Evolutionary conservation across 352 stramenopile species (phyloP).

Genomic region (Thalassiosira delicatula): DNA sequence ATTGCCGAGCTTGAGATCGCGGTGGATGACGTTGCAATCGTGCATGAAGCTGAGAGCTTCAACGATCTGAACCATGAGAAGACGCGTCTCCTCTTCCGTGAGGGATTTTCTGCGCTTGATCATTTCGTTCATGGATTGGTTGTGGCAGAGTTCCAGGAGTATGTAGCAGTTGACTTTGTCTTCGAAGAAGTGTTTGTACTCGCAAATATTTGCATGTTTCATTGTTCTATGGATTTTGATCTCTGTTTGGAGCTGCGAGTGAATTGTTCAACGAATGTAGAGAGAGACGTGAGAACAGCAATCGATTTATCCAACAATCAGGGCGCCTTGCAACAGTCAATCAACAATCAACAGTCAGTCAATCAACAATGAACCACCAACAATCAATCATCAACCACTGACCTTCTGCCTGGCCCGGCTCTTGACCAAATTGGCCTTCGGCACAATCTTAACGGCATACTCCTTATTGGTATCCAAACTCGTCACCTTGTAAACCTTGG

Average conservation of each 20-base stretch:
- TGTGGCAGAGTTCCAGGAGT: conserved; percentile 95
- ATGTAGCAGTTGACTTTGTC: conserved; percentile 97
- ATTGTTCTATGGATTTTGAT: conserved; percentile 98
- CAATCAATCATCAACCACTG: conserved; percentile 53
- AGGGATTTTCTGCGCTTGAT: conserved; percentile 93
- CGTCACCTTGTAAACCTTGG: conserved; percentile 95
- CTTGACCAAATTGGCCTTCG: conserved; percentile 96
- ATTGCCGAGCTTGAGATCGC: conserved; percentile 97
- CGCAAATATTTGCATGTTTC: conserved; percentile 92
- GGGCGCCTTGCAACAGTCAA: too few species aligned
- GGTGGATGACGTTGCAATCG: conserved; percentile 92
- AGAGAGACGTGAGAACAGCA: conserved; percentile 3
- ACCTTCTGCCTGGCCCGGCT: conserved; percentile 95
- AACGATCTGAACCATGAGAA: conserved; percentile 91
- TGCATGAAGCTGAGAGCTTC: conserved; percentile 95
- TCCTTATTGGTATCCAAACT: conserved; percentile 90
- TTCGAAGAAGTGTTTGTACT: conserved; percentile 98
- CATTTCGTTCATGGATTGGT: conserved; percentile 95
- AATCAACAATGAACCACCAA: background rate
- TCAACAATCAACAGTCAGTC: background rate
- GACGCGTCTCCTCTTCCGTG: conserved; percentile 93
- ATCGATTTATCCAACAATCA: too few species aligned
- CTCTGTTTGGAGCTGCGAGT: conserved; percentile 88
- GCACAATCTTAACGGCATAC: conserved; percentile 98
- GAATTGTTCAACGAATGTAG: conserved; percentile 17